Base-by-base conservation (phyloP, 176 grass and related monocot species). In the Oryza brachyantha region DNA sequence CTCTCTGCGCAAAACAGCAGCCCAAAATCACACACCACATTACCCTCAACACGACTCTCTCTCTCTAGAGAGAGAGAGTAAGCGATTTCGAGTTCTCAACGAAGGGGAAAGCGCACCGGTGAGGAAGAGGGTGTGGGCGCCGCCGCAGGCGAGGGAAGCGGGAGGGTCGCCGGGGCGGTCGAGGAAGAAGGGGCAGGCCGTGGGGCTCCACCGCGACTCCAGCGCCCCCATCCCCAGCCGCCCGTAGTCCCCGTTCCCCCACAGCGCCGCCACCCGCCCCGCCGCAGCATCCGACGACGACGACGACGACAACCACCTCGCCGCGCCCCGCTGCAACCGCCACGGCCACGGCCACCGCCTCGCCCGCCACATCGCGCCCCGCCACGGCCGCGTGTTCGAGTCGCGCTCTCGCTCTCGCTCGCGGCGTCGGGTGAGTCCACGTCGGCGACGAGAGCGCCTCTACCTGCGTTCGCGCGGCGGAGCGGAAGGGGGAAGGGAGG, bases 171-270 rank as follows among this genome's bases (percentile, higher is more conserved):
- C 80, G 24, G 36, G 21, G 66, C 78, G 55, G 36, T 59, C 14
- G 27, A 84, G 38, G 79, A 97, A 92, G 86, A 94, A 94, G 64
- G 89, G 85, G 81, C 94, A 97, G 17, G 74, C 58, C 29, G 89
- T 82, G 50, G 91, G 94, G 67, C 50, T 90, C 91, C 91, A 97
- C 59, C 79, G 84, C 81, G 94, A 97, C 75, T 92, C 91, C 79
- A 97, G 85, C 59, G 67, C 78, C 26, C 94, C 89, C 17, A 90
- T 84, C 25, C 94, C 94, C 66, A 97, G 64, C 63, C 94, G 81
- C 59, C 94, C 91, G 65, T 90, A 90, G 62, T 97, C 94, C 78
- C 91, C 94, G 70, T 97, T 97, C 58, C 94, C 94, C 94, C 94
- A 97, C 1, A 94, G 76, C 26, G 91, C 91, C 40, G 86, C 91